phyloP scores from a whole-genome alignment of 2,329 filamentous ascomycete genomes.

The Neofusicoccum sp. region DNA sequence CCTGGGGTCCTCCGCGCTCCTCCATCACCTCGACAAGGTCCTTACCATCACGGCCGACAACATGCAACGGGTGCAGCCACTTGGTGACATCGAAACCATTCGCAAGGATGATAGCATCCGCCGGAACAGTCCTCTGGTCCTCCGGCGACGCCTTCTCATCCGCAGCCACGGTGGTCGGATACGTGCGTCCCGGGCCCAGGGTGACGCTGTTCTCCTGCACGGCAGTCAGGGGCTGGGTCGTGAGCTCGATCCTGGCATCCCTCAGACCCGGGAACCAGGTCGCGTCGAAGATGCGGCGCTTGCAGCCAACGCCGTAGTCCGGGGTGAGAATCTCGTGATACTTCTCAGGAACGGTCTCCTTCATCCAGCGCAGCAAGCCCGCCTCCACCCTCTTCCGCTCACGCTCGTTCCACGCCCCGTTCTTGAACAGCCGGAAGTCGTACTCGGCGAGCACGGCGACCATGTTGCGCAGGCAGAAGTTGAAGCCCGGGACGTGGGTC shows the following conservation, averaged over 20 bases:
- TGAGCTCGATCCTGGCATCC: conserved; percentile 54
- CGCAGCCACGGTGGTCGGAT: no score
- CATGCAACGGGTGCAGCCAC: conserved; percentile 54
- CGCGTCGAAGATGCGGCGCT: conserved; percentile 60
- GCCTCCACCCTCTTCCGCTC: conserved; percentile 41
- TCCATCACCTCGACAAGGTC: conserved; percentile 58
- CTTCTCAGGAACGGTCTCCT: conserved; percentile 52
- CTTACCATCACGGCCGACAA: conserved; percentile 52
- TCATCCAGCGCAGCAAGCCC: conserved; percentile 49
- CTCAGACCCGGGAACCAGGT: conserved; percentile 56
- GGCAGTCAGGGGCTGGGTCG: conserved; percentile 49
- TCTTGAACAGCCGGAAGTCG: conserved; percentile 50
- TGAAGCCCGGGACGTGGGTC: conserved; percentile 51
- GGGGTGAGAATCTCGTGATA: conserved; percentile 63
- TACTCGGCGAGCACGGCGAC: conserved; percentile 44
- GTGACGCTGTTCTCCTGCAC: conserved; percentile 51
- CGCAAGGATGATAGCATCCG: conserved; percentile 61
- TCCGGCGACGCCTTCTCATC: conserved; percentile 1
- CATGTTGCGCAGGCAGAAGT: conserved; percentile 45
- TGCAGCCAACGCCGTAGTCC: conserved; percentile 62
- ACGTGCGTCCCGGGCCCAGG: conserved; percentile 50
- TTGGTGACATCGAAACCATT: conserved; percentile 60
- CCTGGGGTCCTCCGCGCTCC: conserved; percentile 58
- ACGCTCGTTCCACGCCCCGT: conserved; percentile 36
- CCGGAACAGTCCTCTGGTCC: conserved; percentile 46